Percentiles rank a stretch among this genome's conserved stretches.
Evolutionary conservation across 352 stramenopile species (phyloP).

Genomic region (Nothophytophthora sp.): DNA sequence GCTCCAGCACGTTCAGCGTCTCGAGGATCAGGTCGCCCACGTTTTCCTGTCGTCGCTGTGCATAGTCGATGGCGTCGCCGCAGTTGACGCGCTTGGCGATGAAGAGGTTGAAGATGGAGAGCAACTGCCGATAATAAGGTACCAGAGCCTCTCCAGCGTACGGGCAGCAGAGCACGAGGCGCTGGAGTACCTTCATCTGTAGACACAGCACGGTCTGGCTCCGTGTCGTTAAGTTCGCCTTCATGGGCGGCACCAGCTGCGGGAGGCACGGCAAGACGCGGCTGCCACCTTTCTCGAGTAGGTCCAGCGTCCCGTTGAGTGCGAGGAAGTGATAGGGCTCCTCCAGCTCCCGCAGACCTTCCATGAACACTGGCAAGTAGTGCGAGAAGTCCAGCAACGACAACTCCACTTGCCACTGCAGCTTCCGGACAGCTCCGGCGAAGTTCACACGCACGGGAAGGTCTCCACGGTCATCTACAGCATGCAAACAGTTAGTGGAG

Average conservation of each 20-base stretch:
- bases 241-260: conserved; percentile 69
- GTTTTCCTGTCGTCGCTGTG: conserved; percentile 87
- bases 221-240: conserved; percentile 86
- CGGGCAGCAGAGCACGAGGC: conserved; percentile 63
- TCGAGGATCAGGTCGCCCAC: conserved; percentile 89
- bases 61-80: conserved; percentile 93
- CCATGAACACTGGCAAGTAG: conserved; percentile 93
- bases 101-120: conserved; percentile 93
- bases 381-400: conserved; percentile 79
- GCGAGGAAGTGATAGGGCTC: conserved; percentile 87
- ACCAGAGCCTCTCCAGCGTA: conserved; percentile 90
- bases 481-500: not conserved
- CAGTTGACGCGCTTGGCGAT: conserved; percentile 92
- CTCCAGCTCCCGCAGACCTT: conserved; percentile 87
- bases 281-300: conserved; percentile 78
- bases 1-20: conserved; percentile 91
- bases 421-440: conserved; percentile 68
- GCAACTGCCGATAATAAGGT: conserved; percentile 91
- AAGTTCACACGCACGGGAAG: conserved; percentile 78
- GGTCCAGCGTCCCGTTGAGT: conserved; percentile 74
- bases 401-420: conserved; percentile 70
- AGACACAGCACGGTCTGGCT: conserved; percentile 72
- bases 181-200: conserved; percentile 80
- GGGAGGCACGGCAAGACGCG: conserved; percentile 58
- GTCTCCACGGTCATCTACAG: conserved; percentile 67